Evolutionary conservation across 805 yeast genomes (phyloP), one percentile per base, ranked within the genome.

Genomic region (Lachancea fermentati): DNA sequence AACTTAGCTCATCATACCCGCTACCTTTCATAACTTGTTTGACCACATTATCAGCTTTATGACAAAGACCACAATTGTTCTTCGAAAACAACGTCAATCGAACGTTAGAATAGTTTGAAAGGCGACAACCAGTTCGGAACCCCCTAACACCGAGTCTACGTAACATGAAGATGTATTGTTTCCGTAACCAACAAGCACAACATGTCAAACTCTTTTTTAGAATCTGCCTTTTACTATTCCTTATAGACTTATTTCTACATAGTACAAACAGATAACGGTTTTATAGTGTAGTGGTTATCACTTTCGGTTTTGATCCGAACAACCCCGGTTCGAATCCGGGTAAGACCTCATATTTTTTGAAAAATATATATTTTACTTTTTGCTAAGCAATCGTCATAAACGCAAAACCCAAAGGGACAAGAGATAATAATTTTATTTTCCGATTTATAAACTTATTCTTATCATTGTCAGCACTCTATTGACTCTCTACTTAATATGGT

Each of bases 271-370:
- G 36, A 18, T n/a, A 13, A 15, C 16, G 76, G 75, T 71, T 69
- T 69, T 69, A 71, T 71, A 70, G 76, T 71, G 76, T 71, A 71
- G 75, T 71, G 76, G 76, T 71, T 68, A 71, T 71, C 76, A 71
- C 76, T 60, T 66, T 71, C 74, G 76, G 76, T 71, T 71, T 69
- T 71, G 76, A 71, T 70, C 76, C 76, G 75, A 63, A 62, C 73
- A 76, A 79, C 85, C 82, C 83, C 83, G 75, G 85, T 79, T 79
- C 85, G 85, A 79, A 76, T 77, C 85, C 84, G 84, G 84, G 85
- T 75, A 74, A 78, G 85, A 78, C 82, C 84, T 78, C 28, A 39
- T 51, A 58, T 62, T 54, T 52, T 9, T 9, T 24, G 28, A 24
- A 24, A 24, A 9, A 24, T 24, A 9, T 12, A 24, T 24, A 9